These are phyloP conservation scores for Aureobasidium uvarum DNA, from an alignment of 2,329 filamentous ascomycete species.

Conservation along the genomic window DNA sequence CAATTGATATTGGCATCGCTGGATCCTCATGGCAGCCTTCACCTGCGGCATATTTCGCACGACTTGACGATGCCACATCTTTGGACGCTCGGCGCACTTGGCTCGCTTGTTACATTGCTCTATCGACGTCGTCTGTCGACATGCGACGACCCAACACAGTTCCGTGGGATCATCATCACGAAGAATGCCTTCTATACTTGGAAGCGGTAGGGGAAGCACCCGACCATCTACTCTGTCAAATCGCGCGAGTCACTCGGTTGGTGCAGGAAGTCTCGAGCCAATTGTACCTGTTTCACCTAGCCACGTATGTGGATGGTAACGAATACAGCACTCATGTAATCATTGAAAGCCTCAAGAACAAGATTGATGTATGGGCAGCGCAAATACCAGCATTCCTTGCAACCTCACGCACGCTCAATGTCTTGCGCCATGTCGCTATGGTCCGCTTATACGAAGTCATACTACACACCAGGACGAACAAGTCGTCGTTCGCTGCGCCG, in stretches of 20 bases:
- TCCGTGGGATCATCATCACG: conserved; percentile 31
- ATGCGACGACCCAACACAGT: conserved; percentile 30
- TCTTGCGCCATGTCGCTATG: conserved; percentile 34
- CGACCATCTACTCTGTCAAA: conserved; percentile 33
- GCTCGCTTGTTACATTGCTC: conserved; percentile 31
- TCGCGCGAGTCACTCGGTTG: conserved; percentile 33
- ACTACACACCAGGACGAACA: conserved; percentile 36
- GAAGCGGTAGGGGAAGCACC: conserved; percentile 28
- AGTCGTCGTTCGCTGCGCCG: conserved; percentile 35
- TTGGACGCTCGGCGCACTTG: conserved; percentile 29
- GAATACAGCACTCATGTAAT: conserved; percentile 30
- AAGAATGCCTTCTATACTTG: conserved; percentile 32
- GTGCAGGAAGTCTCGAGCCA: conserved; percentile 32
- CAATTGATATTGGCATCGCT: conserved; percentile 4
- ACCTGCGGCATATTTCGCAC: conserved; percentile 9
- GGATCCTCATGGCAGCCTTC: background rate
- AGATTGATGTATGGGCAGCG: conserved; percentile 33
- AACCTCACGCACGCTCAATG: conserved; percentile 27
- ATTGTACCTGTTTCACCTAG: conserved; percentile 29
- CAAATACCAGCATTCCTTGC: conserved; percentile 30
- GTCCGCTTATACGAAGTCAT: conserved; percentile 35
- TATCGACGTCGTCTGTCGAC: conserved; percentile 27
- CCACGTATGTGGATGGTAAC: conserved; percentile 29
- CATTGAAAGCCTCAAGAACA: conserved; percentile 31
- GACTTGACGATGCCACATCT: background rate